Evolutionary conservation across 1,139 yeast species (phyloP).

Genomic region (Yamadazyma atlantica): DNA sequence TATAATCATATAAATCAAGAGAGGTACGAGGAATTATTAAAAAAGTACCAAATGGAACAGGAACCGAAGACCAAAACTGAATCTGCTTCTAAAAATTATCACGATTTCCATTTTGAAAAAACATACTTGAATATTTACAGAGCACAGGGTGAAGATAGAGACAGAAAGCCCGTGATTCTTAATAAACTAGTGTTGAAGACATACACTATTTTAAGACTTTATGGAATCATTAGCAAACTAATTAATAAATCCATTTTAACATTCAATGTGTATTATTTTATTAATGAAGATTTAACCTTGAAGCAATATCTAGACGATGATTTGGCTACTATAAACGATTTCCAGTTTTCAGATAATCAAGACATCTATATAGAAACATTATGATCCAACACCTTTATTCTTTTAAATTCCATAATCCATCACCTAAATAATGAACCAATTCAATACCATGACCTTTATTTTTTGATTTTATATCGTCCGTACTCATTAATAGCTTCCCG

Average conservation of each 20-base stretch:
- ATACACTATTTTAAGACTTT: constrained; percentile 26
- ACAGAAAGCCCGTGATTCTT: not conserved
- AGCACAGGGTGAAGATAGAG: not conserved
- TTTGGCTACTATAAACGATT: constrained; percentile 18
- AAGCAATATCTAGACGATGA: constrained; percentile 29
- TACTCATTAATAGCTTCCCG: constrained; percentile 83
- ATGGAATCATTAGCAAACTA: constrained; percentile 22
- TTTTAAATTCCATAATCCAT: constrained; percentile 74
- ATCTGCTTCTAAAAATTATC: not conserved
- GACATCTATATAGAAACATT: constrained; percentile 2
- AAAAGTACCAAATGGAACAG: constrained; percentile 19
- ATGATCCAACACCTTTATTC: constrained; percentile 19
- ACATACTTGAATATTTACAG: not conserved
- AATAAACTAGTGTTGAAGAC: not conserved
- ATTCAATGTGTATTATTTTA: constrained; percentile 19
- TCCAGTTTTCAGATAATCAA: constrained; percentile 16
- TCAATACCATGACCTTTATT: constrained; percentile 94
- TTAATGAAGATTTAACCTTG: constrained; percentile 14
- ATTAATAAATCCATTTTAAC: constrained; percentile 16
- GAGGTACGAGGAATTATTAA: constrained; percentile 28
- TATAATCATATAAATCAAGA: constrained; percentile 18
- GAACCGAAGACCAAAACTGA: not conserved
- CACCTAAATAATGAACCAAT: constrained; percentile 82
- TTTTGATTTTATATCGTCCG: constrained; percentile 78
- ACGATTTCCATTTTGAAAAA: not conserved